These are phyloP conservation scores for Zoysia pacifica DNA, from an alignment of 176 grass and related monocot species.

Conservation along the genomic window DNA sequence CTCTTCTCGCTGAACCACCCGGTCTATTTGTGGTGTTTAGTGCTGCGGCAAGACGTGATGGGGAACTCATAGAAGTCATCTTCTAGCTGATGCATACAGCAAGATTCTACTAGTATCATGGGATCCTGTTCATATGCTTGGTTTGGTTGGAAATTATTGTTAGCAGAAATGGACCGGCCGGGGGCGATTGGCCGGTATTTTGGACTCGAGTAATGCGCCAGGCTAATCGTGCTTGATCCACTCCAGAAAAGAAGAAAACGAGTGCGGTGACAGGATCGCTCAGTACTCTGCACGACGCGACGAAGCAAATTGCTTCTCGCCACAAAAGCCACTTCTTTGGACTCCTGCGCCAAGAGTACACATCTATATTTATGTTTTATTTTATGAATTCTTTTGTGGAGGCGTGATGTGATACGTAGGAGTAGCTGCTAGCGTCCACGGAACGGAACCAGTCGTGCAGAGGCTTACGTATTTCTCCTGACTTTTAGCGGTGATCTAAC, in stretches of 20 bases:
- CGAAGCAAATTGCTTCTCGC: not conserved
- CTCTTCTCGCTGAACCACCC: too few species aligned
- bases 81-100: not conserved
- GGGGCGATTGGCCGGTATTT: not conserved
- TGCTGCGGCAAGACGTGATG: too few species aligned
- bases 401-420: not conserved
- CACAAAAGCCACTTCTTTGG: not conserved
- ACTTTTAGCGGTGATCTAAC: not conserved
- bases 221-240: conserved; percentile 18
- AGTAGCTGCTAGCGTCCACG: not conserved
- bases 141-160: not conserved
- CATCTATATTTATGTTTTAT: not conserved
- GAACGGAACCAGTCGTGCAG: not conserved
- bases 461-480: not conserved
- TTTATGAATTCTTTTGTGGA: not conserved
- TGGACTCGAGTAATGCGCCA: not conserved
- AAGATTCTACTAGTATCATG: not conserved
- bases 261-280: not conserved
- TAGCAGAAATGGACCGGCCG: not conserved
- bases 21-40: too few species aligned
- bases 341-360: not conserved
- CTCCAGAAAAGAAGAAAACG: not conserved
- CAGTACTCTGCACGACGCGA: not conserved
- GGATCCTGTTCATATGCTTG: not conserved
- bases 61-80: not conserved